Conservation (phyloP, 768 basidiomycete species). For the Termitomyces sp. region DNA sequence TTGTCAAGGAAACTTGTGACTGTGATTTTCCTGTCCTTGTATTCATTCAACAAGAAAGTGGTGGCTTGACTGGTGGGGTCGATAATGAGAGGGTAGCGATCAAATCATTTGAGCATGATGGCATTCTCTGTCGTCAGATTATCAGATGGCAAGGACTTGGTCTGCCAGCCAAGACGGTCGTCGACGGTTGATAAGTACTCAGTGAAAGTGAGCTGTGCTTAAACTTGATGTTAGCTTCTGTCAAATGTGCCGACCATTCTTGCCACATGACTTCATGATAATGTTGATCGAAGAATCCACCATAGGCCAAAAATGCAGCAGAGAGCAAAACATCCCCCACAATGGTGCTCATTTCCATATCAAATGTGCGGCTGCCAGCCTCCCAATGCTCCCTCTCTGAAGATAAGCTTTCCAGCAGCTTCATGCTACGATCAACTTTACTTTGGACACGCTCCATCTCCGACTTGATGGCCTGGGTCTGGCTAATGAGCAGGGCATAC, state of each 20-base stretch:
- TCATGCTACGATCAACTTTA: conserved; percentile 97
- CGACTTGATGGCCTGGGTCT: conserved; percentile 93
- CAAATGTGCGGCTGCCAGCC: conserved; percentile 90
- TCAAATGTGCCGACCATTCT: conserved; percentile 87
- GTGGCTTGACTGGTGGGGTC: conserved; percentile 99
- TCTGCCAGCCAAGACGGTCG: conserved; percentile 93
- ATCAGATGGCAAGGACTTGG: conserved; percentile 93
- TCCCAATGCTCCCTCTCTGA: conserved; percentile 97
- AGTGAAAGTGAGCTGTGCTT: conserved; percentile 86
- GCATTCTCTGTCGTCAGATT: conserved; percentile 97
- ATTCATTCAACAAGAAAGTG: conserved; percentile 89
- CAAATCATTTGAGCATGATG: conserved; percentile 99
- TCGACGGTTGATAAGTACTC: conserved; percentile 98
- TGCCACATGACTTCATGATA: conserved; percentile 98
- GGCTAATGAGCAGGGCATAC: conserved; percentile 93
- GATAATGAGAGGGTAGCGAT: conserved; percentile 95
- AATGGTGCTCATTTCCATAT: conserved; percentile 97
- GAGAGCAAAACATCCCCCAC: conserved; percentile 96
- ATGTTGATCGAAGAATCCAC: conserved; percentile 98
- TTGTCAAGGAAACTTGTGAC: conserved; percentile 99
- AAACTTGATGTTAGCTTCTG: conserved; percentile 88
- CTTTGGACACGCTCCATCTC: conserved; percentile 98
- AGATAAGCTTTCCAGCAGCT: conserved; percentile 87
- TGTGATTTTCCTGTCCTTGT: conserved; percentile 94
- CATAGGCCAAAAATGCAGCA: conserved; percentile 94